These are phyloP conservation scores for Metschnikowia koreensis DNA, from an alignment of 805 yeast genomes.

Conservation along the genomic window DNA sequence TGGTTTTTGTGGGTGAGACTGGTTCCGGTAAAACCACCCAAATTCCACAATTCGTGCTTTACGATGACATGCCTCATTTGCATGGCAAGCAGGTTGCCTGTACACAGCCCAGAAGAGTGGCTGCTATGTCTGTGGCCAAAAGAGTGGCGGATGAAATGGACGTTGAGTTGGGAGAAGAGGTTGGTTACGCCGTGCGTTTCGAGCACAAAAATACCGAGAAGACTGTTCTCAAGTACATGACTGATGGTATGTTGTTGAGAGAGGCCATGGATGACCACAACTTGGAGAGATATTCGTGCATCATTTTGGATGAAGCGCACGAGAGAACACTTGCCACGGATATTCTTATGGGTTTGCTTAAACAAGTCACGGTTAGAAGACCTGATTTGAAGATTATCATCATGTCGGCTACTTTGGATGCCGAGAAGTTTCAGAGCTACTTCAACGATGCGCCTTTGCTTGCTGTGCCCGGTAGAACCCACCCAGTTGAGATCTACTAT, in stretches of 20 bases:
- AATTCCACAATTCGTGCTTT: constrained; percentile 92
- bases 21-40: constrained; percentile 99
- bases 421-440: constrained; percentile 89
- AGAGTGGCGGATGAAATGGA: constrained; percentile 98
- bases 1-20: constrained; percentile 98
- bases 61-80: constrained; percentile 89
- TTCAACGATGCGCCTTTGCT: constrained; percentile 89
- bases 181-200: constrained; percentile 92
- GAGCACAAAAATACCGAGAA: constrained; percentile 81
- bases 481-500: constrained; percentile 94
- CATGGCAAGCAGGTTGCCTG: constrained; percentile 86
- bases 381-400: constrained; percentile 87
- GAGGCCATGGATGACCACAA: constrained; percentile 97
- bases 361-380: constrained; percentile 75
- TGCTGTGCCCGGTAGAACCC: constrained; percentile 98
- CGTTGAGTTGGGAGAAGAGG: constrained; percentile 87
- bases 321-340: constrained; percentile 97
- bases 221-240: constrained; percentile 91
- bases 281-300: constrained; percentile 76
- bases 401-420: constrained; percentile 98
- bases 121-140: constrained; percentile 97
- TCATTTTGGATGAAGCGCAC: constrained; percentile 96
- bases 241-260: constrained; percentile 96
- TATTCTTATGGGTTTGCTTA: constrained; percentile 90
- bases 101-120: constrained; percentile 97